Percentiles rank a stretch among this genome's conserved stretches.
Conservation (phyloP, 2,329 filamentous ascomycete genomes). For the Microsporum canis region DNA sequence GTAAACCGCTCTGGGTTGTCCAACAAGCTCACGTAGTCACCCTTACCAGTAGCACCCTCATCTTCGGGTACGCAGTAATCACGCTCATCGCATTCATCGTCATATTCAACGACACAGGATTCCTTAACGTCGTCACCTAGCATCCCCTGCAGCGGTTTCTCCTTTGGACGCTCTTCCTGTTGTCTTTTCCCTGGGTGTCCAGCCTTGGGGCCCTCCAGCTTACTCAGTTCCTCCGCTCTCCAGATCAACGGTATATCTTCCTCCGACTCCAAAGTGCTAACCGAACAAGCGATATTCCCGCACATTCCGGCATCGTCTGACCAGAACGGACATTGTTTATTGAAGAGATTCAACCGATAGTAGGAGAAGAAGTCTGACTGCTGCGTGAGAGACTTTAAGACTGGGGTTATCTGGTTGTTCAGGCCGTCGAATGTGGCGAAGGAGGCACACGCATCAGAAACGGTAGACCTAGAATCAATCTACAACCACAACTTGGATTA, state of each 20-base stretch:
- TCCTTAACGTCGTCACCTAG: conserved; percentile 82
- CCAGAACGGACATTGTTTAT: conserved; percentile 95
- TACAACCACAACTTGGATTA: conserved; percentile 26
- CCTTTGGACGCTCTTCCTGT: conserved; percentile 55
- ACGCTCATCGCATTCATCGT: conserved; percentile 90
- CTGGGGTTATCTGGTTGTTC: conserved; percentile 64
- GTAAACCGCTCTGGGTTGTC: conserved; percentile 95
- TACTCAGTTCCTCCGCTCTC: conserved; percentile 83
- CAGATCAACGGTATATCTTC: conserved; percentile 86
- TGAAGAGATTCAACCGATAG: conserved; percentile 88
- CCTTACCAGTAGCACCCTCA: conserved; percentile 72
- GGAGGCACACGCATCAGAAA: conserved; percentile 88
- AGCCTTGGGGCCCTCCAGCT: conserved; percentile 83
- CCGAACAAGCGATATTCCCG: conserved; percentile 91
- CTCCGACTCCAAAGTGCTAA: conserved; percentile 90
- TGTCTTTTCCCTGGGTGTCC: conserved; percentile 68
- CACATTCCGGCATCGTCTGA: conserved; percentile 86
- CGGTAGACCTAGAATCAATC: conserved; percentile 80
- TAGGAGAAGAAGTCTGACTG: conserved; percentile 97
- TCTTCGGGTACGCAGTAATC: conserved; percentile 97
- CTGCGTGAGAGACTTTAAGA: conserved; percentile 67
- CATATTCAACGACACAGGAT: conserved; percentile 93
- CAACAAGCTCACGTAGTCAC: conserved; percentile 89
- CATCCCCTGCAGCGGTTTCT: conserved; percentile 66
- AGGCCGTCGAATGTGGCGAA: conserved; percentile 80